phyloP scores from a whole-genome alignment of 2,329 filamentous ascomycete species.

The Paracoccidioides lutzii region DNA sequence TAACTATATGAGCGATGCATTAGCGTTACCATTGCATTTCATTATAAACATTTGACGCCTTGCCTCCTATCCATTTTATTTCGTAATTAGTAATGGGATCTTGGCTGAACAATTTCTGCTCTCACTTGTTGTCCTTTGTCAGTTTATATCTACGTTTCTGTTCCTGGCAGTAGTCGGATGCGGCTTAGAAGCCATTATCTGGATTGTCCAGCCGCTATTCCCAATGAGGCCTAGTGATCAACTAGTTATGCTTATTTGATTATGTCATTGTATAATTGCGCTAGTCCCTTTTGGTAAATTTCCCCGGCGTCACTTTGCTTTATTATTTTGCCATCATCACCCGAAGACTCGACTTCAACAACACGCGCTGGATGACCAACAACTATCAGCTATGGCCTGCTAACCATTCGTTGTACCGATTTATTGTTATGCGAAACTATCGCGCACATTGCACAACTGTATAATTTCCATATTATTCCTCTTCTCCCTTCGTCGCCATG shows the following conservation, averaged over 20 bases:
- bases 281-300: not conserved
- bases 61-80: too few relatives aligned
- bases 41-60: not conserved
- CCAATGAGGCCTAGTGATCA: not conserved
- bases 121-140: too few relatives aligned
- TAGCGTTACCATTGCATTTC: not conserved
- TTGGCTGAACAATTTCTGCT: too few relatives aligned
- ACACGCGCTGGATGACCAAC: not conserved
- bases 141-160: too few relatives aligned
- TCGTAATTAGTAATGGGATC: too few relatives aligned
- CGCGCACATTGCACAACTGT: not conserved
- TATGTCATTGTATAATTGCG: not conserved
- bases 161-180: too few relatives aligned
- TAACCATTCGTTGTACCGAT: not conserved
- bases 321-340: not conserved
- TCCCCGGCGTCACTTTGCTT: not conserved
- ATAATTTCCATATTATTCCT: not conserved
- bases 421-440: not conserved
- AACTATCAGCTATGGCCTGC: not conserved
- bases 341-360: not conserved
- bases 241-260: not conserved
- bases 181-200: not conserved
- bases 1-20: not conserved
- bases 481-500: constrained; percentile 23
- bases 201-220: not conserved